Base-by-base conservation (phyloP, 2,329 filamentous ascomycete species). In the Beauveria sp. region DNA sequence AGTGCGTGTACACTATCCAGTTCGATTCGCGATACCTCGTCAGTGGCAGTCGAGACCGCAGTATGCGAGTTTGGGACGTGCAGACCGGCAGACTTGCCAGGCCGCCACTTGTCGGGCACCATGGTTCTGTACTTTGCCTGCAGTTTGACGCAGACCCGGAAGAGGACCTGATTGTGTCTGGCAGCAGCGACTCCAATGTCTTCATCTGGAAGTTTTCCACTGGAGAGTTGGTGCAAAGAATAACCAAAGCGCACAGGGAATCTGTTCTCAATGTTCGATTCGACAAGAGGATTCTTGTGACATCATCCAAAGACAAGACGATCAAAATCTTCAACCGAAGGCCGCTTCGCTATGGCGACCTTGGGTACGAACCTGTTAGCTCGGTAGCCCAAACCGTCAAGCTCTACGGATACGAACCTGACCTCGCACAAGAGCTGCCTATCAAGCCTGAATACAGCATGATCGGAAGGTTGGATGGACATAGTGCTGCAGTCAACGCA, bases 1-100 rank as follows among this genome's bases (percentile, higher is more conserved):
- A 98, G 71, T 98, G 93, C 72, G 92, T 99, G 14, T 99, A 99
- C 74, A 93, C 91, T 2, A 86, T 99, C 59, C 93, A 99, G 72
- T 96, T 93, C 70, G 88, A 88, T 60, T 83, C 88, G 1, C 88
- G 91, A 65, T 95, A 88, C 72, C 82, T 99, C 10, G 93, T 98
- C 55, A 98, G 93, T 70, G 95, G 95, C 18, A 98, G 93, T 69
- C 84, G 95, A 59, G 95, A 99, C 71, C 87, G 85, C 66, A 91
- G 90, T 0, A 84, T 99, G 66, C 87, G 93, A 46, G 88, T 97
- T 55, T 99, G 95, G 95, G 86, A 96, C 72, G 78, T 98, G 66
- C 84, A 90, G 50, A 96, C 89, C 0, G 87, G 88, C 63, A 85
- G 93, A 42, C 79, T 97, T n/a, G 79, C 88, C 20, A 81, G 88